A percentile compares a stretch with the other conserved stretches of the same genome.
phyloP scores from a whole-genome alignment of 2,329 filamentous ascomycete genomes.

The Mollisiaceae sp. region DNA sequence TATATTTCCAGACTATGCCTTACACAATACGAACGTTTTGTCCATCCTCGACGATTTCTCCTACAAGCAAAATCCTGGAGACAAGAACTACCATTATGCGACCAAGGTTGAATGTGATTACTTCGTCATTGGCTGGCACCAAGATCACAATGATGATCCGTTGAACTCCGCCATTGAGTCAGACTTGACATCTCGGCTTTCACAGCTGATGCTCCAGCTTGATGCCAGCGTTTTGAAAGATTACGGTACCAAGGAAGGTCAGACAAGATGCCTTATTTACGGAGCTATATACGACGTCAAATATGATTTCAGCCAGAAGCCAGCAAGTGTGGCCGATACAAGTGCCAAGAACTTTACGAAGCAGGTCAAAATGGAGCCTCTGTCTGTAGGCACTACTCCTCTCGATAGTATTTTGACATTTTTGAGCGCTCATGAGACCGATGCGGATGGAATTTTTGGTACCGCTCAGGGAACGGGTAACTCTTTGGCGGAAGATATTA shows the following conservation, averaged over 20 bases:
- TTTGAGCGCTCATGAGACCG: conserved; percentile 13
- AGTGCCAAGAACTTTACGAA: conserved; percentile 11
- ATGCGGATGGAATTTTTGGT: conserved; percentile 16
- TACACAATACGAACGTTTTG: conserved; percentile 25
- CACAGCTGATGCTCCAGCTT: not conserved
- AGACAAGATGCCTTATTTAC: conserved; percentile 1
- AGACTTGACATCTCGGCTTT: not conserved
- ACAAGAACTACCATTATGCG: not conserved
- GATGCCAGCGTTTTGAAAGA: not conserved
- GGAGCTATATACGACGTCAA: conserved; percentile 16
- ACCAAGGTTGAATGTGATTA: conserved; percentile 14
- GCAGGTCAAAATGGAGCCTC: conserved; percentile 16
- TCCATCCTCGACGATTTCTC: conserved; percentile 20
- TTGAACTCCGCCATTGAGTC: not conserved
- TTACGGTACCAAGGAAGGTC: not conserved
- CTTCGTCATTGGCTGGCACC: conserved; percentile 24
- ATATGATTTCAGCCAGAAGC: conserved; percentile 6
- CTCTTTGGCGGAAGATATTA: conserved; percentile 7
- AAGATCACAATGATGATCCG: conserved; percentile 2
- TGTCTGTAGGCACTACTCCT: conserved; percentile 18
- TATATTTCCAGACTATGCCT: conserved; percentile 24
- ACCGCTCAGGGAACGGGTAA: not conserved
- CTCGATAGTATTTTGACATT: conserved; percentile 20
- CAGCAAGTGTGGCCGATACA: conserved; percentile 5
- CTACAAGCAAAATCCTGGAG: conserved; percentile 6